Evolutionary conservation across 2,329 filamentous ascomycete species (phyloP).

Genomic region (Phyllosticta paracitricarpa): DNA sequence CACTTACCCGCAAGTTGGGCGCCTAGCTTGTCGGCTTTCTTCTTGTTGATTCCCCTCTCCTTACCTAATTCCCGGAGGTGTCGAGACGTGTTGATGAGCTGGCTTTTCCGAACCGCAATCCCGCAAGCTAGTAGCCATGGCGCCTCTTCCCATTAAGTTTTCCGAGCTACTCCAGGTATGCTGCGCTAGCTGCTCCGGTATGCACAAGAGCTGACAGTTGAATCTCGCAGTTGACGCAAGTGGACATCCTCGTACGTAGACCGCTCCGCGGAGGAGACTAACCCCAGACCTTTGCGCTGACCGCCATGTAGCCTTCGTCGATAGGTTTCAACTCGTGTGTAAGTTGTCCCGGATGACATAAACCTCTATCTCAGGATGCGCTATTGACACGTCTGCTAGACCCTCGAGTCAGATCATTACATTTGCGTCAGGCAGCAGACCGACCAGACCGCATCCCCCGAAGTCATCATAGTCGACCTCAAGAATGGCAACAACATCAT

Average conservation of each 20-base stretch:
- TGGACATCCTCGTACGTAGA: conserved; percentile 38
- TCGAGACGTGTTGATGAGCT: conserved; percentile 22
- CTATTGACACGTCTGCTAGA: conserved; percentile 44
- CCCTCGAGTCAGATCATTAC: conserved; percentile 93
- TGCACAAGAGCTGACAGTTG: conserved; percentile 21
- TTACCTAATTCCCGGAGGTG: conserved; percentile 10
- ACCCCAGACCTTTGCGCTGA: conserved; percentile 19
- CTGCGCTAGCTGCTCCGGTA: conserved; percentile 9
- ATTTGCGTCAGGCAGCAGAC: conserved; percentile 86
- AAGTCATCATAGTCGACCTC: conserved; percentile 95
- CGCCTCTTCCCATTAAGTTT: conserved; percentile 82
- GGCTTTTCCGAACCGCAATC: conserved; percentile 19
- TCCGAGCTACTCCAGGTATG: conserved; percentile 74
- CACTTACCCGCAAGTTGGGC: conserved; percentile 8
- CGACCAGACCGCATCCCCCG: conserved; percentile 70
- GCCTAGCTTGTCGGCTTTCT: conserved; percentile 16
- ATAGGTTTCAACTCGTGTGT: conserved; percentile 87
- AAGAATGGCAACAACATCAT: conserved; percentile 97
- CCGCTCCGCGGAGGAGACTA: conserved; percentile 3
- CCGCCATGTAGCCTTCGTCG: conserved; percentile 45
- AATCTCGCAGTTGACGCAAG: conserved; percentile 32
- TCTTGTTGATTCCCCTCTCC: conserved; percentile 22
- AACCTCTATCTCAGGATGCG: background rate
- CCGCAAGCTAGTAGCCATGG: conserved; percentile 39
- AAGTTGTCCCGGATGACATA: conserved; percentile 30